Evolutionary conservation across 768 basidiomycete species (phyloP), one percentile per base, ranked within the genome.

Genomic region (Pleurotus eryngii): DNA sequence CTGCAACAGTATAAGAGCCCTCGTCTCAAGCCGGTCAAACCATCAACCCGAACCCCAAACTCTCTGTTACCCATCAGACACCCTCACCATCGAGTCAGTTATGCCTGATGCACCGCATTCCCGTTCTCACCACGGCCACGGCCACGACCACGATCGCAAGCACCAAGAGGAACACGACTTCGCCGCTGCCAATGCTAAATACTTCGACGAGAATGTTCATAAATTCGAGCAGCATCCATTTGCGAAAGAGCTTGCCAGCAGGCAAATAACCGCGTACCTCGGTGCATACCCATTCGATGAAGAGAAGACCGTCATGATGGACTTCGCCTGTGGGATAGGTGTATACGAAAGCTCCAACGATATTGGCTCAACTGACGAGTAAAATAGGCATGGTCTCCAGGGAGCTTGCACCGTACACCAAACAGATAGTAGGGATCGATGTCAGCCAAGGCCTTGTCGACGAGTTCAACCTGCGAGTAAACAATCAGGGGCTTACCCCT

Each of bases 311-410:
- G 73, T 69, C 5, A 74, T 86, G 15, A 74, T 92, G 78, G 90
- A 91, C 62, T 91, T 81, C 64, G 89, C 89, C 4, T 91, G 89
- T 66, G 89, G 89, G 12, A 81, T 81, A 58, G 89, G 87, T 85
- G 30, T 35, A 35, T 35, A 2, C 0, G 4, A 8, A 11, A 35
- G 30, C 11, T 11, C 11, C 30, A 35, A 9, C 3, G 30, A 35
- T 37, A 37, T 12, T 11, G 1, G 14, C 43, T 11, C n/a, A 12
- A 46, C 45, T 7, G 55, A n/a, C 35, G 18, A 24, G 48, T 27
- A n/a, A n/a, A 22, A 5, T 40, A 91, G 90, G 90, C 14, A 68
- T 83, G 18, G 68, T 90, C 14, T 85, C 89, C 2, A 77, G 82
- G 60, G 77, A 80, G 43, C 76, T 92, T 20, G 82, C 81, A 0